Conservation (phyloP, 2,329 filamentous ascomycete genomes). For the Penicillium nordicum region DNA sequence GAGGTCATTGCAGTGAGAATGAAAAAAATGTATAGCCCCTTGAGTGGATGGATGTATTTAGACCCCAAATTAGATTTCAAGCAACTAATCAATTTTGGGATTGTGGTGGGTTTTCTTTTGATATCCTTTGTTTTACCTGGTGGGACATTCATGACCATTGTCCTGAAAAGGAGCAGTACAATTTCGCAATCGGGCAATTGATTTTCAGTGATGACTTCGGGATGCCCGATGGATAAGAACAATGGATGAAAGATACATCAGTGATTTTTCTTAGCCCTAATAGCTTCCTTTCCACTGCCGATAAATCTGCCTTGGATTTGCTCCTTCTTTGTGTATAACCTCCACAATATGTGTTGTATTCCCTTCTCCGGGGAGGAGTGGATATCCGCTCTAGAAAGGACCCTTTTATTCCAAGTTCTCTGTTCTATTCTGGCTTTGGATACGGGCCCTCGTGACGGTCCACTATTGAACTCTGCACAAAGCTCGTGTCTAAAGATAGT, state of each 20-base stretch:
- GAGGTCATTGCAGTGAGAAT: background rate
- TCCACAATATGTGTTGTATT: background rate
- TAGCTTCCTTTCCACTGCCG: background rate
- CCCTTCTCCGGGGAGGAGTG: background rate
- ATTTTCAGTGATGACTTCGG: background rate
- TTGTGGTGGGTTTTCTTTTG: background rate
- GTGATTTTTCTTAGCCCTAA: background rate
- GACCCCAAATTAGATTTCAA: conserved; percentile 1
- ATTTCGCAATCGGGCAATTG: background rate
- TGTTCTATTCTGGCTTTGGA: conserved; percentile 3
- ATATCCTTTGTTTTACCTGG: background rate
- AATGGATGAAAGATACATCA: background rate
- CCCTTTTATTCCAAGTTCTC: background rate
- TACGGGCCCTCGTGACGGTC: conserved; percentile 13
- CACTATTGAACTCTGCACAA: conserved; percentile 6
- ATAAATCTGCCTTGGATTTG: background rate
- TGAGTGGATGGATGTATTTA: background rate
- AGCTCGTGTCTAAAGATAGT: conserved; percentile 15
- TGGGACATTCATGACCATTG: background rate
- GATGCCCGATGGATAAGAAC: background rate
- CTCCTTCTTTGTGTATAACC: background rate
- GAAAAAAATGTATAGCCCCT: background rate
- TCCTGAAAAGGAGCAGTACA: background rate
- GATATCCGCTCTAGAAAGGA: background rate
- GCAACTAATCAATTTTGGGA: background rate